Conservation (phyloP, 2,329 filamentous ascomycete species). For the Chaetomium sp. region DNA sequence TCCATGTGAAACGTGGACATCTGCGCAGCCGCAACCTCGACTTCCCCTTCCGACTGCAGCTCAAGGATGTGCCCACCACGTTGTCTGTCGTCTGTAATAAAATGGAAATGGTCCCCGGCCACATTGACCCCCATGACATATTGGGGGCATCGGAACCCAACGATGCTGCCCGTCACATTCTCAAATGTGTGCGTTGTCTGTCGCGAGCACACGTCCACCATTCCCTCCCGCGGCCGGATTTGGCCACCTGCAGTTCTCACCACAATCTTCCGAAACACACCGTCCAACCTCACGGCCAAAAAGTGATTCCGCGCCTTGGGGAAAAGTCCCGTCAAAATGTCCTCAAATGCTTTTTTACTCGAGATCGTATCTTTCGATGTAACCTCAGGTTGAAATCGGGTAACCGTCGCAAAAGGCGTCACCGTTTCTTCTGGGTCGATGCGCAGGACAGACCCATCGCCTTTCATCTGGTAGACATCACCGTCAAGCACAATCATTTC, state of each 20-base stretch:
- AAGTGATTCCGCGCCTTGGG: conserved; percentile 28
- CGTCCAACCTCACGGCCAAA: conserved; percentile 27
- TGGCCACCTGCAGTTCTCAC: conserved; percentile 31
- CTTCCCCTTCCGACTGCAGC: conserved; percentile 28
- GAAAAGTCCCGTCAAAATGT: conserved; percentile 21
- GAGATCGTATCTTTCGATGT: conserved; percentile 17
- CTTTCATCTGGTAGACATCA: conserved; percentile 31
- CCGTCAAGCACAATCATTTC: conserved; percentile 33
- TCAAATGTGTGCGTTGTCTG: conserved; percentile 28
- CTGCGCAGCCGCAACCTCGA: conserved; percentile 26
- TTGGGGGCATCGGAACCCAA: conserved; percentile 30
- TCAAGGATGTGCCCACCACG: conserved; percentile 29
- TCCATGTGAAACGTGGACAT: conserved; percentile 29
- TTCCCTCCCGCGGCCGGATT: conserved; percentile 23
- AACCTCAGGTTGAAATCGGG: conserved; percentile 26
- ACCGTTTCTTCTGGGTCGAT: conserved; percentile 23
- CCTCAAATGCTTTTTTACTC: conserved; percentile 26
- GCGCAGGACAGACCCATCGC: conserved; percentile 27
- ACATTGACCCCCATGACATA: conserved; percentile 32
- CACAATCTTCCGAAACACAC: conserved; percentile 25
- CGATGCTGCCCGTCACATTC: conserved; percentile 24
- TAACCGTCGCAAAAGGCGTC: conserved; percentile 31
- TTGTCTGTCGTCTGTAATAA: conserved; percentile 28
- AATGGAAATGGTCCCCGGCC: conserved; percentile 31
- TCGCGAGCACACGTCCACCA: conserved; percentile 26